Percentiles rank a stretch among this genome's conserved stretches.
Conservation (phyloP, 768 basidiomycete species). For the Crassisporium funariophilum region DNA sequence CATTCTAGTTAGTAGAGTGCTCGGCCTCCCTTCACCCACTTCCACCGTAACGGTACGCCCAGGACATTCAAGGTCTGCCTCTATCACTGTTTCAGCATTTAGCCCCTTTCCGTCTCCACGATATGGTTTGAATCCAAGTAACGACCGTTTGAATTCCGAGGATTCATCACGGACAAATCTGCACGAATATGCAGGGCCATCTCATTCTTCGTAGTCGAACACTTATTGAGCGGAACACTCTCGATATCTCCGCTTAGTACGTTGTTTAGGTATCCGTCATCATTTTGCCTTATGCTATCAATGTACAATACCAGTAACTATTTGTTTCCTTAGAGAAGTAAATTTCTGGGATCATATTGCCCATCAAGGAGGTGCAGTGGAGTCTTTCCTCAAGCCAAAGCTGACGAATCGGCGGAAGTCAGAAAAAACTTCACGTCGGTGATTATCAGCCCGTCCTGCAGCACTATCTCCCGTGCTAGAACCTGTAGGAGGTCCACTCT, state of each 20-base stretch:
- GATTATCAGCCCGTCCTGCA: constrained; percentile 42
- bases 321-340: too few species aligned
- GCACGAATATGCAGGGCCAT: constrained; percentile 11
- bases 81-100: constrained; percentile 7
- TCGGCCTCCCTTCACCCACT: constrained; percentile 28
- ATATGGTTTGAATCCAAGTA: constrained; percentile 7
- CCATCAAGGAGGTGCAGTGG: constrained; percentile 29
- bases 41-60: constrained; percentile 14
- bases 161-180: constrained; percentile 8
- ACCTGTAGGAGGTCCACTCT: constrained; percentile 65
- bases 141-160: constrained; percentile 14
- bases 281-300: too few species aligned
- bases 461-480: constrained; percentile 46
- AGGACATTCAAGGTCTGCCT: constrained; percentile 16
- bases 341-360: too few species aligned
- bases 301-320: too few species aligned
- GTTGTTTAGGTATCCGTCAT: too few species aligned
- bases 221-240: background rate
- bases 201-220: constrained; percentile 1
- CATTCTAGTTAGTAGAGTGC: constrained; percentile 25
- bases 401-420: constrained; percentile 88
- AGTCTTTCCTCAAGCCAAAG: constrained; percentile 82
- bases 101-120: constrained; percentile 13
- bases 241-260: background rate
- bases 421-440: constrained; percentile 81